These are phyloP conservation scores for Cytauxzoon felis DNA, from an alignment of 169 alveolate species.

Conservation along the genomic window DNA sequence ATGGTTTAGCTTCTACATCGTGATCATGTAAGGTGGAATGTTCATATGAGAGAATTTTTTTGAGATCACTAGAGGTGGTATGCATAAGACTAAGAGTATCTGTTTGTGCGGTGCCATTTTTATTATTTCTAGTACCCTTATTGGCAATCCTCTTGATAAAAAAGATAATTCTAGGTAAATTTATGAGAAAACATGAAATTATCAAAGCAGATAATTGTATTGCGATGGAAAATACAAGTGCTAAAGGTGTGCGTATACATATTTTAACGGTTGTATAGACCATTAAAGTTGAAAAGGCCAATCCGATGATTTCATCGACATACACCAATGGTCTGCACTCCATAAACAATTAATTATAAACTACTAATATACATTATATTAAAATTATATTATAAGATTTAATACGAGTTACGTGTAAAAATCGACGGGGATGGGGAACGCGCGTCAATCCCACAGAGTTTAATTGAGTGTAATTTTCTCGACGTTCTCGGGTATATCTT, in stretches of 20 bases:
- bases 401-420: too few relatives aligned
- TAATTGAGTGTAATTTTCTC: neutral
- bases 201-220: conserved; percentile 16
- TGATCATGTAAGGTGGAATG: too few relatives aligned
- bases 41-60: too few relatives aligned
- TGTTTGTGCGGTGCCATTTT: too few relatives aligned
- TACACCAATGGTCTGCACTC: neutral
- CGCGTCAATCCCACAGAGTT: neutral
- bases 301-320: conserved; percentile 22
- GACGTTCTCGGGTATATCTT: conserved; percentile 23
- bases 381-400: neutral
- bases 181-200: conserved; percentile 29
- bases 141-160: too few relatives aligned
- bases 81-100: too few relatives aligned
- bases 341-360: neutral
- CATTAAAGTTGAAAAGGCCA: conserved; percentile 16
- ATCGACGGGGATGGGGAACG: conserved; percentile 25
- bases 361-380: neutral
- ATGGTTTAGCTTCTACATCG: too few relatives aligned
- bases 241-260: conserved; percentile 33
- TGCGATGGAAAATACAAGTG: conserved; percentile 42
- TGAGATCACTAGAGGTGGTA: too few relatives aligned
- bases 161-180: conserved; percentile 8
- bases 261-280: conserved; percentile 29
- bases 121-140: too few relatives aligned